A percentile compares a stretch with the other conserved stretches of the same genome.
These are phyloP conservation scores for Aspergillus indologenus DNA, from an alignment of 495 filamentous ascomycete genomes.

Conservation along the genomic window DNA sequence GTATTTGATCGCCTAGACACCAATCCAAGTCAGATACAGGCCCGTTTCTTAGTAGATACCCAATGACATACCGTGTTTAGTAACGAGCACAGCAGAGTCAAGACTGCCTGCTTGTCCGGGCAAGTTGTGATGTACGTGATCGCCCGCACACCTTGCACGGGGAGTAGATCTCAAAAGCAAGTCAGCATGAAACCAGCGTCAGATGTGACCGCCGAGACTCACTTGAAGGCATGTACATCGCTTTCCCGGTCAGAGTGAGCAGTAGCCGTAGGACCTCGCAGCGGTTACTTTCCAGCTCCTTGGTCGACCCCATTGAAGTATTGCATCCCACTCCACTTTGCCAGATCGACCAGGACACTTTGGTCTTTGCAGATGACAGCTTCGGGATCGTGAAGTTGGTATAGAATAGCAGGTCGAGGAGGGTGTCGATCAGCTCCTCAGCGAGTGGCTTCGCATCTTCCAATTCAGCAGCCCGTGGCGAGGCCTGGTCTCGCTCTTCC, in stretches of 20 bases:
- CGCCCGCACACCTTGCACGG: constrained; percentile 79
- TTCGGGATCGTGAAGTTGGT: constrained; percentile 80
- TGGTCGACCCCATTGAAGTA: constrained; percentile 79
- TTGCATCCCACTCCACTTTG: constrained; percentile 97
- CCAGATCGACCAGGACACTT: constrained; percentile 94
- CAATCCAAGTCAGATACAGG: background rate
- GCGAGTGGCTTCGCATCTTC: constrained; percentile 85
- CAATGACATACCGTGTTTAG: constrained; percentile 79
- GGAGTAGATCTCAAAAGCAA: constrained; percentile 57
- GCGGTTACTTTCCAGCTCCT: constrained; percentile 86
- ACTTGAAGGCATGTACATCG: constrained; percentile 87
- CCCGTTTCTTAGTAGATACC: background rate
- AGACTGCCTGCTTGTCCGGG: constrained; percentile 85
- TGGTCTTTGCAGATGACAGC: constrained; percentile 63
- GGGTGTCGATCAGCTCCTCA: constrained; percentile 88
- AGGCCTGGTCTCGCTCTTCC: constrained; percentile 45
- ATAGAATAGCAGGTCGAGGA: constrained; percentile 89
- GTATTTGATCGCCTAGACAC: constrained; percentile 80
- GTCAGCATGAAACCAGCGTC: constrained; percentile 16
- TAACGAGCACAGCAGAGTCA: constrained; percentile 86
- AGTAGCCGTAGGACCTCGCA: constrained; percentile 86
- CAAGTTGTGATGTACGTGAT: constrained; percentile 87
- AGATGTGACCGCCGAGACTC: constrained; percentile 23
- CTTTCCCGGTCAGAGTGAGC: constrained; percentile 80
- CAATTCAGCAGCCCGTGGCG: constrained; percentile 55